Conservation (phyloP, 805 yeast genomes). For the Candida manassasensis region DNA sequence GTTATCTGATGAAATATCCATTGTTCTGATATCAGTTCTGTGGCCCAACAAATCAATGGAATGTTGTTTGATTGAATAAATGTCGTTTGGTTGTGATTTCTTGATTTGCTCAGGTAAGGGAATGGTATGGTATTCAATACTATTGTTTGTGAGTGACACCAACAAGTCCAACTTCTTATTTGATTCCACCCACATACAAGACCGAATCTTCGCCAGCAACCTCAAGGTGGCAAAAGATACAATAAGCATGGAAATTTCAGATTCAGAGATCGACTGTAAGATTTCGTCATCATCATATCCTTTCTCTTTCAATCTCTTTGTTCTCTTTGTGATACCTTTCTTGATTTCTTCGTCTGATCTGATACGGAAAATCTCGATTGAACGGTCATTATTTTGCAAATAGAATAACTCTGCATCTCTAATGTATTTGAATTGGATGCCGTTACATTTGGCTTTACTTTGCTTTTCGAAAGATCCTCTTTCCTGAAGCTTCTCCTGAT, state of each 20-base stretch:
- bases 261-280: constrained; percentile 33
- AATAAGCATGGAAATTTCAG: constrained; percentile 53
- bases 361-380: constrained; percentile 73
- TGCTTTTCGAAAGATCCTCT: constrained; percentile 69
- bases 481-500: constrained; percentile 45
- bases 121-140: constrained; percentile 63
- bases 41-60: constrained; percentile 79
- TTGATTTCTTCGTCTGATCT: constrained; percentile 73
- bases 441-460: constrained; percentile 67
- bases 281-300: constrained; percentile 59
- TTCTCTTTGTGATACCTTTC: constrained; percentile 73
- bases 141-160: constrained; percentile 65
- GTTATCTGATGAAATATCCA: constrained; percentile 78
- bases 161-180: constrained; percentile 54
- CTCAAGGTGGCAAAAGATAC: constrained; percentile 69
- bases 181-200: constrained; percentile 60
- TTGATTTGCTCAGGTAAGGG: constrained; percentile 51
- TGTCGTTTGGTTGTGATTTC: constrained; percentile 40
- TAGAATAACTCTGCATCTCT: constrained; percentile 49
- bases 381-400: constrained; percentile 75
- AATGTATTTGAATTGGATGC: constrained; percentile 46
- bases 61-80: constrained; percentile 44
- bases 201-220: constrained; percentile 57
- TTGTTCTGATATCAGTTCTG: constrained; percentile 80
- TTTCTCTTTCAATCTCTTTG: constrained; percentile 70